Conservation (phyloP, 2,329 filamentous ascomycete species). For the Hymenoscyphus fraxineus region DNA sequence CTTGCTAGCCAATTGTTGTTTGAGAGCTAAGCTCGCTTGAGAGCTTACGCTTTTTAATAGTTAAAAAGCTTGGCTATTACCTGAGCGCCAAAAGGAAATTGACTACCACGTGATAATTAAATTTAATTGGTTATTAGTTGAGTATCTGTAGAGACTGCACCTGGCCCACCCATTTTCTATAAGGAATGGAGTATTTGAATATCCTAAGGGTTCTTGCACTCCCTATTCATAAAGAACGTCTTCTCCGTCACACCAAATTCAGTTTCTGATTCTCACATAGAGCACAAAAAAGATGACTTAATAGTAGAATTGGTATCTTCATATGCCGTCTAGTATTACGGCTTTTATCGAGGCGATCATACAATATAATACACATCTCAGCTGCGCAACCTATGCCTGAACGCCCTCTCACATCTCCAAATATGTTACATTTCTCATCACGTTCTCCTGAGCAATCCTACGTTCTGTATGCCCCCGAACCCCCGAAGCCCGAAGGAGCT, state of each 20-base stretch:
- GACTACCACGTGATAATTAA: too few relatives aligned
- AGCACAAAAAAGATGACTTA: neutral
- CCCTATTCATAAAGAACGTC: neutral
- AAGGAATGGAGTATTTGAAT: too few relatives aligned
- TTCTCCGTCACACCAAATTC: neutral
- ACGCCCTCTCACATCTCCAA: slow-evolving; percentile 19
- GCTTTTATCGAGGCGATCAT: slow-evolving; percentile 17
- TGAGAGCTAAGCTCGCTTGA: too few relatives aligned
- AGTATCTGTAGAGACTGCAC: too few relatives aligned
- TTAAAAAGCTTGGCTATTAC: too few relatives aligned
- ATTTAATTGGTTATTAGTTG: too few relatives aligned
- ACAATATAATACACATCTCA: slow-evolving; percentile 28
- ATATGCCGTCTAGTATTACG: slow-evolving; percentile 12
- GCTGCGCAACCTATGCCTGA: slow-evolving; percentile 14
- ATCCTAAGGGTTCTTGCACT: too few relatives aligned
- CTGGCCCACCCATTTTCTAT: too few relatives aligned
- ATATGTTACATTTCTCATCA: slow-evolving; percentile 22
- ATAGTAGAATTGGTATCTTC: slow-evolving; percentile 17
- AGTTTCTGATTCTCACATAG: neutral
- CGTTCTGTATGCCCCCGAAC: neutral
- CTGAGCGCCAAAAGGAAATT: too few relatives aligned
- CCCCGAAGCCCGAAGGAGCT: too few relatives aligned
- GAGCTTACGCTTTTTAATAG: too few relatives aligned
- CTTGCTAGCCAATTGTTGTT: too few relatives aligned
- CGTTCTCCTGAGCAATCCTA: slow-evolving; percentile 1